Percentiles rank a stretch among this genome's conserved stretches.
Evolutionary conservation across 2,329 filamentous ascomycete genomes (phyloP).

Genomic region (Diaporthe capsici): DNA sequence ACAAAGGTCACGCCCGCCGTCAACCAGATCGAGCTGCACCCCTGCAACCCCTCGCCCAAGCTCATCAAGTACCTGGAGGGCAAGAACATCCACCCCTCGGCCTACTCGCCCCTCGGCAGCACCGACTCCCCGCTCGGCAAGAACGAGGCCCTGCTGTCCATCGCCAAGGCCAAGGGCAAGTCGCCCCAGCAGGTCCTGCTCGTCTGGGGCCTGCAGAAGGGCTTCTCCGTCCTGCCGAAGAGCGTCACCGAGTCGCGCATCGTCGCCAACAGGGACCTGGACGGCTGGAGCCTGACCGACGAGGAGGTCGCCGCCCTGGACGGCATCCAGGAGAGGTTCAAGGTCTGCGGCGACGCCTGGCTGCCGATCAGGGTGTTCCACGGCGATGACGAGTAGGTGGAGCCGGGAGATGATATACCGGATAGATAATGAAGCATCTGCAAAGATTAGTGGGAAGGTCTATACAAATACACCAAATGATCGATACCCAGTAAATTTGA

Average conservation of each 20-base stretch:
- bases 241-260: constrained; percentile 81
- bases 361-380: constrained; percentile 86
- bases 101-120: constrained; percentile 81
- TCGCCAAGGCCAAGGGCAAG: constrained; percentile 77
- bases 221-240: constrained; percentile 89
- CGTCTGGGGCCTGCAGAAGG: constrained; percentile 85
- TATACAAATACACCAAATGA: neutral
- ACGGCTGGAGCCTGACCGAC: constrained; percentile 80
- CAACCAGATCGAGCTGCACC: constrained; percentile 88
- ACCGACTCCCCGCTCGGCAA: constrained; percentile 79
- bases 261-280: constrained; percentile 80
- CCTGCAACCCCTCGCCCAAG: constrained; percentile 85
- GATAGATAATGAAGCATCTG: constrained; percentile 10
- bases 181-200: constrained; percentile 83
- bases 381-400: constrained; percentile 79
- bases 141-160: constrained; percentile 71
- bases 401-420: neutral
- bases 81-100: constrained; percentile 82
- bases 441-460: constrained; percentile 9
- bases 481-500: neutral
- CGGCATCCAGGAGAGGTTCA: constrained; percentile 81
- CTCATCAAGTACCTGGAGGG: constrained; percentile 79
- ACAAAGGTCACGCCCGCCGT: constrained; percentile 76
- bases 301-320: constrained; percentile 81
- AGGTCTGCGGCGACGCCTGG: constrained; percentile 83